These are phyloP conservation scores for Sporopachydermia quercuum DNA, from an alignment of 805 yeast genomes.

Conservation along the genomic window DNA sequence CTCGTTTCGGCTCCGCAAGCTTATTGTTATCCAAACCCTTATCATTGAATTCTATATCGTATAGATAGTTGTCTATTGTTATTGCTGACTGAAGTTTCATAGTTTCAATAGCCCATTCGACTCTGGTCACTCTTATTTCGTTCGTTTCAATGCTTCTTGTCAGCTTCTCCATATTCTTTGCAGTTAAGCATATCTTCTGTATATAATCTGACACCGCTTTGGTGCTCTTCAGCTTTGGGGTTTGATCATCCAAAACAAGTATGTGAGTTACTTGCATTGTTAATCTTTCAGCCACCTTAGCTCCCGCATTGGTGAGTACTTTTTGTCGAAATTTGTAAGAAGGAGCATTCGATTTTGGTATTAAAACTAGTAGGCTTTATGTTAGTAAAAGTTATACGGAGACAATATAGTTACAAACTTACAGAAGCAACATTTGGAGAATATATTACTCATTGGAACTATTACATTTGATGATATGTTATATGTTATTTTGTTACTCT, in stretches of 20 bases:
- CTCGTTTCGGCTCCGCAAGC: not conserved
- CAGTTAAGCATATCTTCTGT: not conserved
- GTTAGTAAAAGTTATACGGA: not conserved
- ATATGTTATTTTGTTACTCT: too few relatives aligned
- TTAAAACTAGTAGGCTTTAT: not conserved
- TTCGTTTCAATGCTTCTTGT: not conserved
- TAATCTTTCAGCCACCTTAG: not conserved
- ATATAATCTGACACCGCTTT: not conserved
- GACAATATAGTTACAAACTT: not conserved
- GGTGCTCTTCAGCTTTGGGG: not conserved
- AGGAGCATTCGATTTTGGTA: not conserved
- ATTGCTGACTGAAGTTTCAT: not conserved
- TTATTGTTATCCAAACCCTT: too few relatives aligned
- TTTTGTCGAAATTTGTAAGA: not conserved
- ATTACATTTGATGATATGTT: too few relatives aligned
- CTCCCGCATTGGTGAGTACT: not conserved
- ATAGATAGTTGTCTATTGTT: too few relatives aligned
- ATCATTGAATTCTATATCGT: too few relatives aligned
- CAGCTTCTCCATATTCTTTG: not conserved
- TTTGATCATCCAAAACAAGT: not conserved
- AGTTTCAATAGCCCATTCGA: not conserved
- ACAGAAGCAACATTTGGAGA: too few relatives aligned
- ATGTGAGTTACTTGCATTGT: not conserved
- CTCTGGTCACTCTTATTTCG: not conserved
- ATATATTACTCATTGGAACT: too few relatives aligned